Conservation (phyloP, 2,329 filamentous ascomycete species). For the Sporothrix brasiliensis region DNA sequence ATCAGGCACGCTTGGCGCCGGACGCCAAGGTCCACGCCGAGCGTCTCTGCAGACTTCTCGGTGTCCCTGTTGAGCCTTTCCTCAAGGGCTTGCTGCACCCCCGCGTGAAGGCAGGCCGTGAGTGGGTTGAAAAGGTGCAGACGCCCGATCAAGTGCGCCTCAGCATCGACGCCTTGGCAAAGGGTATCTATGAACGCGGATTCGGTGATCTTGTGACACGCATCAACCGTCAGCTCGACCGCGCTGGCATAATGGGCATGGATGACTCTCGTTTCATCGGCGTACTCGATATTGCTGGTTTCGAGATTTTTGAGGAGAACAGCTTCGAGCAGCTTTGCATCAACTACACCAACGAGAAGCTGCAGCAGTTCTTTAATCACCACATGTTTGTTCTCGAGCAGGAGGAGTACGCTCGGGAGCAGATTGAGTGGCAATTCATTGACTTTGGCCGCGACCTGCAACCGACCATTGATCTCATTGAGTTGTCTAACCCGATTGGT, state of each 20-base stretch:
- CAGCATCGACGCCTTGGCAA: conserved; percentile 85
- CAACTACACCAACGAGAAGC: conserved; percentile 99
- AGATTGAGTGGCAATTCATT: conserved; percentile 99
- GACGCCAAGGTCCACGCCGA: conserved; percentile 75
- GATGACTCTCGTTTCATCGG: conserved; percentile 97
- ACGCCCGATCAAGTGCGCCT: conserved; percentile 95
- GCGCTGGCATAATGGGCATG: conserved; percentile 74
- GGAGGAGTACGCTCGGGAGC: conserved; percentile 94
- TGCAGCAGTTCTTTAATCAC: conserved; percentile 99
- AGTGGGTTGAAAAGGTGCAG: conserved; percentile 99
- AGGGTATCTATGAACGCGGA: conserved; percentile 95
- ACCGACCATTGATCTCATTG: conserved; percentile 96
- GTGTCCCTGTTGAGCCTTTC: conserved; percentile 82
- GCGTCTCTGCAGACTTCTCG: conserved; percentile 80
- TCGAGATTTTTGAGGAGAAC: conserved; percentile 98
- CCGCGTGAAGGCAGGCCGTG: conserved; percentile 89
- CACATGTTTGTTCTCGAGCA: conserved; percentile 99
- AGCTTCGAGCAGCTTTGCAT: conserved; percentile 99
- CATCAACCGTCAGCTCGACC: conserved; percentile 89
- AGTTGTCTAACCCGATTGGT: conserved; percentile 93
- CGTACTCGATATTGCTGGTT: conserved; percentile 97
- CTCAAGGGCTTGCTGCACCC: conserved; percentile 87
- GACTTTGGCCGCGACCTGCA: conserved; percentile 97
- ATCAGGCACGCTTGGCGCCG: conserved; percentile 81
- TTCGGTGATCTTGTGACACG: conserved; percentile 90